Conservation (phyloP, 768 basidiomycete genomes). For the Boletellus ananas region DNA sequence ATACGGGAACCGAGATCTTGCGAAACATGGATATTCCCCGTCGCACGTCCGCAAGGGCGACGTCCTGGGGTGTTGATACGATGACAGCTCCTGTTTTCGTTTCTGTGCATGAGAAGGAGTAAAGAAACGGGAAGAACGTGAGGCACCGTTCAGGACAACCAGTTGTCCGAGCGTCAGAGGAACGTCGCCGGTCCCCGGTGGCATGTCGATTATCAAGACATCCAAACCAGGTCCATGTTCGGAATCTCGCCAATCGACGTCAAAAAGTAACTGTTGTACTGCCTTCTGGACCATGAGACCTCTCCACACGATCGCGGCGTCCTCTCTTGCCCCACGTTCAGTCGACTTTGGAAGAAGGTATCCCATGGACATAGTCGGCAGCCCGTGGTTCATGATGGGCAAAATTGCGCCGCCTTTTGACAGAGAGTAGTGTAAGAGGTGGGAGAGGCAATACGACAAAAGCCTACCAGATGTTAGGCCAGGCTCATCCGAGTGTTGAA, state of each 20-base stretch:
- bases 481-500: slow-evolving; percentile 76
- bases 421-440: neutral
- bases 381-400: slow-evolving; percentile 82
- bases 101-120: neutral
- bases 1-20: slow-evolving; percentile 82
- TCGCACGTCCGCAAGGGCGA: slow-evolving; percentile 85
- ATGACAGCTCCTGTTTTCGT: slow-evolving; percentile 73
- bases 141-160: slow-evolving; percentile 75
- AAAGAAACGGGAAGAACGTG: neutral
- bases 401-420: slow-evolving; percentile 66
- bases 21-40: slow-evolving; percentile 92
- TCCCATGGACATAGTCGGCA: slow-evolving; percentile 97
- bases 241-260: slow-evolving; percentile 78
- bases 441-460: neutral
- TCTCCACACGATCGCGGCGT: slow-evolving; percentile 89
- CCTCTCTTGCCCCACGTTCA: slow-evolving; percentile 49
- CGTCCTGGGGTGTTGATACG: slow-evolving; percentile 93
- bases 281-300: slow-evolving; percentile 99
- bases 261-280: slow-evolving; percentile 92
- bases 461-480: slow-evolving; percentile 64
- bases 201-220: slow-evolving; percentile 90
- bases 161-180: slow-evolving; percentile 88
- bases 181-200: slow-evolving; percentile 96
- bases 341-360: slow-evolving; percentile 70
- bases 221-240: slow-evolving; percentile 54